Conservation (phyloP, 805 yeast genomes). For the Schizosaccharomyces cryophilus region DNA sequence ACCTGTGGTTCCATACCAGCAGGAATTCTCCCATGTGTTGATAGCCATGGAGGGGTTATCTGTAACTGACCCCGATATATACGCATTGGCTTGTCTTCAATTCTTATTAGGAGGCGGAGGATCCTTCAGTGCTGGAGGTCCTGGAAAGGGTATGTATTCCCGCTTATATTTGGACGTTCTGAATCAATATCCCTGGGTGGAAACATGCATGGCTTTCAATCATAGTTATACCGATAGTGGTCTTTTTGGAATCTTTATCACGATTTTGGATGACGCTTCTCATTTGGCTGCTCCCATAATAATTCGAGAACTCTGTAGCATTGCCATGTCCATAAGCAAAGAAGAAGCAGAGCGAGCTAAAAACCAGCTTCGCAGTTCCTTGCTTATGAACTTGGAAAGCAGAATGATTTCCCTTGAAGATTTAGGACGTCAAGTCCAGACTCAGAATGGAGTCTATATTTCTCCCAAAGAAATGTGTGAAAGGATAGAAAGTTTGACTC, state of each 20-base stretch:
- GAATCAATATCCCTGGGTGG: constrained; percentile 77
- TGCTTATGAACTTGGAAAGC: constrained; percentile 80
- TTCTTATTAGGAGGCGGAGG: constrained; percentile 90
- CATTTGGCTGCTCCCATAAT: constrained; percentile 60
- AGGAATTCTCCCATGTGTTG: constrained; percentile 57
- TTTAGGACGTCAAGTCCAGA: constrained; percentile 79
- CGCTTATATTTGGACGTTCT: constrained; percentile 74
- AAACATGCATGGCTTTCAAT: constrained; percentile 66
- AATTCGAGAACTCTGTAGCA: constrained; percentile 31
- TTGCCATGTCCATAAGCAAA: constrained; percentile 20
- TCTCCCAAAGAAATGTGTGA: constrained; percentile 60
- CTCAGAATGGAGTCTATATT: constrained; percentile 42
- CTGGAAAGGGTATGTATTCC: constrained; percentile 97
- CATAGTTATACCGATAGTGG: constrained; percentile 82
- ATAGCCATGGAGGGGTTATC: constrained; percentile 76
- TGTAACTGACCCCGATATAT: constrained; percentile 60
- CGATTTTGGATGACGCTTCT: constrained; percentile 72
- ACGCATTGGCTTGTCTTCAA: constrained; percentile 74
- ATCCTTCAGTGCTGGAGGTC: constrained; percentile 95
- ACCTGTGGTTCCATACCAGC: constrained; percentile 12
- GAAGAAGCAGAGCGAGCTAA: constrained; percentile 73
- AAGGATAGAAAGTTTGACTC: constrained; percentile 43
- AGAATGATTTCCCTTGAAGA: constrained; percentile 88
- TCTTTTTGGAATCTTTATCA: constrained; percentile 63
- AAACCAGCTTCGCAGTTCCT: constrained; percentile 65